These are phyloP conservation scores for Aspergillus candidus DNA, from an alignment of 2,329 filamentous ascomycete genomes.

Conservation along the genomic window DNA sequence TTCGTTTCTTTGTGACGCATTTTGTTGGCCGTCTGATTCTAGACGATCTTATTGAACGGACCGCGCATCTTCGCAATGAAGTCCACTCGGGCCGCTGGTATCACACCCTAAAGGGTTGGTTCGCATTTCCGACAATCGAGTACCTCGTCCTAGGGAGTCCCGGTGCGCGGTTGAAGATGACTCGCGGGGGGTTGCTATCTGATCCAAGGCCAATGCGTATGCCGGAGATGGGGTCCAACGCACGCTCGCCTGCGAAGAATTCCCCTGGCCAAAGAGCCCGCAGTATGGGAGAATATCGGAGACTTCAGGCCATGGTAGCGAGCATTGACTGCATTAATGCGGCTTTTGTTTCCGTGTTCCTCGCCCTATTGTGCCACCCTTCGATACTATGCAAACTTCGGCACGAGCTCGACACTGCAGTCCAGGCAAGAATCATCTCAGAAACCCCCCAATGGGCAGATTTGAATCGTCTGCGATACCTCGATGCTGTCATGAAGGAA, in stretches of 20 bases:
- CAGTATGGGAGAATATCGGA: background rate
- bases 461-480: constrained; percentile 5
- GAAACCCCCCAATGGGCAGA: constrained; percentile 5
- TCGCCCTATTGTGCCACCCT: constrained; percentile 3
- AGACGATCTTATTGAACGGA: background rate
- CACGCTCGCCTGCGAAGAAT: no score
- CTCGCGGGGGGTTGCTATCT: background rate
- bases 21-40: constrained; percentile 1
- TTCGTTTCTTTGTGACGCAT: constrained; percentile 6
- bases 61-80: background rate
- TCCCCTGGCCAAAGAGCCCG: no score
- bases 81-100: background rate
- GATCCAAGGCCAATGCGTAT: no score
- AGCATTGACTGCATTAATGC: constrained; percentile 1
- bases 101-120: no score
- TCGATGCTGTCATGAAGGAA: constrained; percentile 16
- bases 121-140: constrained; percentile 1
- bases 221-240: background rate
- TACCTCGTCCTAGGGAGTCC: constrained; percentile 4
- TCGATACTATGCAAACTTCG: constrained; percentile 3
- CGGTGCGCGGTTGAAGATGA: constrained; percentile 2
- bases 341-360: constrained; percentile 7
- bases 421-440: background rate
- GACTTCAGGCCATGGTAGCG: background rate
- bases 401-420: constrained; percentile 8